These are phyloP conservation scores for Tolypocladium amazonense DNA, from an alignment of 2,329 filamentous ascomycete species.

Conservation along the genomic window DNA sequence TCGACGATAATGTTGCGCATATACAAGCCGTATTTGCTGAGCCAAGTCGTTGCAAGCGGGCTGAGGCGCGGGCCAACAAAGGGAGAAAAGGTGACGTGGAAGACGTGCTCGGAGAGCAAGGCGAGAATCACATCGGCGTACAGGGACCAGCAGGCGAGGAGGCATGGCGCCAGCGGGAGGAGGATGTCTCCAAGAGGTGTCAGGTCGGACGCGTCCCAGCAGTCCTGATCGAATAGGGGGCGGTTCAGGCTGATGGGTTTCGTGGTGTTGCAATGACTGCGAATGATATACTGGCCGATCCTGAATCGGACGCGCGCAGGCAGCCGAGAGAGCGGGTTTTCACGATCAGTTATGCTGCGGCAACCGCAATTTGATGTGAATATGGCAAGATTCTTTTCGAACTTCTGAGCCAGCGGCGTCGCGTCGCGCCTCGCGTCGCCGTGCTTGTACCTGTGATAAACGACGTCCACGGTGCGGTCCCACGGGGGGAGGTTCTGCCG, in stretches of 20 bases:
- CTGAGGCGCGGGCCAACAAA: conserved; percentile 19
- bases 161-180: conserved; percentile 6
- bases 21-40: conserved; percentile 22
- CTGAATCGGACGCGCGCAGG: conserved; percentile 14
- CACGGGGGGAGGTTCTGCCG: conserved; percentile 16
- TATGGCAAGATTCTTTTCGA: conserved; percentile 9
- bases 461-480: conserved; percentile 24
- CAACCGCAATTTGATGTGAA: conserved; percentile 12
- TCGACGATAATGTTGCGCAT: conserved; percentile 27
- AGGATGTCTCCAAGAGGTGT: conserved; percentile 16
- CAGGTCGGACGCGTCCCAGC: conserved; percentile 25
- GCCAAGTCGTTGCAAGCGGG: conserved; percentile 23
- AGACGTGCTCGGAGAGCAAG: conserved; percentile 21
- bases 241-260: conserved; percentile 20
- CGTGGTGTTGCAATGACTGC: background rate
- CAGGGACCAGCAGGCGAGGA: conserved; percentile 22
- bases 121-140: conserved; percentile 24
- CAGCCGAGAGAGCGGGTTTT: conserved; percentile 11
- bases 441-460: conserved; percentile 16
- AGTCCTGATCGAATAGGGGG: conserved; percentile 13
- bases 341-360: background rate
- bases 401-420: conserved; percentile 2
- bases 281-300: conserved; percentile 16
- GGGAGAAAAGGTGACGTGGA: conserved; percentile 29
- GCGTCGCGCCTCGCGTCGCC: background rate